phyloP scores from a whole-genome alignment of 2,329 filamentous ascomycete genomes.

The Aspergillus sp. region DNA sequence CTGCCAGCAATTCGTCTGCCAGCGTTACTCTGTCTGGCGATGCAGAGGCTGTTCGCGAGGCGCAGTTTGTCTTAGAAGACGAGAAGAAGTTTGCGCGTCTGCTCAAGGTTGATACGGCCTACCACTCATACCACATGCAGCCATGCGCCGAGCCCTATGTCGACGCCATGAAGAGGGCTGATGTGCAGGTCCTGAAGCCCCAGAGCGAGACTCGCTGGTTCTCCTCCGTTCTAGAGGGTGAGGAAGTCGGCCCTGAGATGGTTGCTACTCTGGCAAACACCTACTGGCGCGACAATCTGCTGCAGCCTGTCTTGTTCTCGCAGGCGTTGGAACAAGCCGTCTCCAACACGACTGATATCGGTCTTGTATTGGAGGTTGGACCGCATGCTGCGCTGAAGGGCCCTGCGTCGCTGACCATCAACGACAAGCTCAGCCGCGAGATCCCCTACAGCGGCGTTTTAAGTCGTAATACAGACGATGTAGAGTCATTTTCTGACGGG shows the following conservation, averaged over 20 bases:
- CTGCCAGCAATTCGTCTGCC: not conserved
- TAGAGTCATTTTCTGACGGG: conserved; percentile 27
- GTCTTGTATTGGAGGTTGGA: conserved; percentile 33
- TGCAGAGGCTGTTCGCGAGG: not conserved
- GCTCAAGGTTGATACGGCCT: conserved; percentile 10
- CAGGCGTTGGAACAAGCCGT: conserved; percentile 18
- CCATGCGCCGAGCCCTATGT: conserved; percentile 1
- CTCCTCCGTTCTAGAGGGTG: not conserved
- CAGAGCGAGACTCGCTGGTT: not conserved
- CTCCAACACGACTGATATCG: conserved; percentile 3
- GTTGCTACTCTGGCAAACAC: not conserved
- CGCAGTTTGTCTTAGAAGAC: not conserved
- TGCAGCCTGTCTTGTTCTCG: conserved; percentile 24
- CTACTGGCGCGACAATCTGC: conserved; percentile 34
- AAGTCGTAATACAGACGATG: conserved; percentile 16
- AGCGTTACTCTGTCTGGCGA: conserved; percentile 12
- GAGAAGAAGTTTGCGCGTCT: not conserved
- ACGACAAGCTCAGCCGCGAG: conserved; percentile 12
- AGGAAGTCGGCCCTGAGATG: not conserved
- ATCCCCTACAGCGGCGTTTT: conserved; percentile 9
- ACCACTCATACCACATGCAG: conserved; percentile 15
- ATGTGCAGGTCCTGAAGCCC: not conserved
- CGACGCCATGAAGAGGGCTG: not conserved
- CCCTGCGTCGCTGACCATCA: conserved; percentile 28
- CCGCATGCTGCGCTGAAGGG: conserved; percentile 35